phyloP scores from a whole-genome alignment of 768 basidiomycete genomes.

The Kwoniella sp. region DNA sequence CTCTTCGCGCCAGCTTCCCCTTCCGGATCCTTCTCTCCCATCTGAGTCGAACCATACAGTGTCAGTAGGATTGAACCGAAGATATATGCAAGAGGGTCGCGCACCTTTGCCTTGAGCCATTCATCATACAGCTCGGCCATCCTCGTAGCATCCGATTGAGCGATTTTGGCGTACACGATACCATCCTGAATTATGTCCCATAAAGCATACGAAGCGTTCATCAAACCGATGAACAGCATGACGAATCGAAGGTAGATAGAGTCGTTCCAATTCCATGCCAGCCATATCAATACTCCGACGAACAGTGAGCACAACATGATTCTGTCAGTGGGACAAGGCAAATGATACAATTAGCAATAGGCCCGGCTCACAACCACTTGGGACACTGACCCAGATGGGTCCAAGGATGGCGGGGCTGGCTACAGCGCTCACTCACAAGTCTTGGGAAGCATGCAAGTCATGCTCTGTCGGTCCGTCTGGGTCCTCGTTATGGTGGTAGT shows the following conservation, averaged over 20 bases:
- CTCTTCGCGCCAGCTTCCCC: background rate
- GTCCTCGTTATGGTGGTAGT: conserved; percentile 11
- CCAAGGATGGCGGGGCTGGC: too few relatives aligned
- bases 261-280: conserved; percentile 36
- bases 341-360: too few relatives aligned
- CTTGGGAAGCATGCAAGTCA: conserved; percentile 25
- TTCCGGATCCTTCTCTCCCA: background rate
- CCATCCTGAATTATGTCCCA: conserved; percentile 45
- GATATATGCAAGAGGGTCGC: background rate
- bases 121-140: conserved; percentile 29
- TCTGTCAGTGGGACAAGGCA: background rate
- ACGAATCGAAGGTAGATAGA: conserved; percentile 44
- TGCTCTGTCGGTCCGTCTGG: conserved; percentile 14
- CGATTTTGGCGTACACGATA: conserved; percentile 22
- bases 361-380: too few relatives aligned
- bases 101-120: conserved; percentile 1
- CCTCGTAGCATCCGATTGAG: conserved; percentile 28
- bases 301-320: conserved; percentile 20
- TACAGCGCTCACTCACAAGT: conserved; percentile 12
- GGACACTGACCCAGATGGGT: too few relatives aligned
- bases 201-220: conserved; percentile 41
- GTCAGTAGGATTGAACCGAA: too few relatives aligned
- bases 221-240: conserved; percentile 42
- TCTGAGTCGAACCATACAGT: background rate
- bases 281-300: conserved; percentile 12